These are phyloP conservation scores for Dioscorea alata DNA, from an alignment of 106 monocot genomes.

Conservation along the genomic window DNA sequence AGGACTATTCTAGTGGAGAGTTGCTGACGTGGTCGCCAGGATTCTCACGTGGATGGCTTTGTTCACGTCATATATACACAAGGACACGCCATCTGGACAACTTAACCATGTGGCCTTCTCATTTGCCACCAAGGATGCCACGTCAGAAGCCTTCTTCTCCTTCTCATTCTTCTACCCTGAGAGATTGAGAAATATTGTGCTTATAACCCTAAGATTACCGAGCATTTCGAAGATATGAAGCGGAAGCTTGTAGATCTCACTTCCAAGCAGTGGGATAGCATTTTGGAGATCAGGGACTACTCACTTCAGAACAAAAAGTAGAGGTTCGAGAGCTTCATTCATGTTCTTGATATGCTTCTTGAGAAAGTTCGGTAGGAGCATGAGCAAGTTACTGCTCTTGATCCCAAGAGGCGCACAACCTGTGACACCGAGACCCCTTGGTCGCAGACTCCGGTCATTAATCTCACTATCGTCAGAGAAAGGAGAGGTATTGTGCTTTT, in stretches of 20 bases:
- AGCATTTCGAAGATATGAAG: constrained; percentile 96
- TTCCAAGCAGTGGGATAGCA: constrained; percentile 84
- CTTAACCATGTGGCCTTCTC: too few relatives aligned
- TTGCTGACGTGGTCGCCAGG: too few relatives aligned
- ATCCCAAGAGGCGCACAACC: constrained; percentile 80
- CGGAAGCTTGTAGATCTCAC: constrained; percentile 75
- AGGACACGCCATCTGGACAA: too few relatives aligned
- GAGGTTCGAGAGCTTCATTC: constrained; percentile 97
- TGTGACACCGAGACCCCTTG: constrained; percentile 92
- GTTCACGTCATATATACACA: too few relatives aligned
- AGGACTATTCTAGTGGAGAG: too few relatives aligned
- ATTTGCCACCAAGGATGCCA: too few relatives aligned
- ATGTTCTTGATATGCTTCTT: constrained; percentile 82
- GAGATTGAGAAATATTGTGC: constrained; percentile 99
- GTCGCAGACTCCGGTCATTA: constrained; percentile 88
- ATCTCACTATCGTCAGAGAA: constrained; percentile 91
- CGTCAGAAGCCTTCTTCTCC: too few relatives aligned
- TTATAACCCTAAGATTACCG: constrained; percentile 93
- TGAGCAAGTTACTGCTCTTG: constrained; percentile 86
- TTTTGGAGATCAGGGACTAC: constrained; percentile 94
- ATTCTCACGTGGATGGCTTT: too few relatives aligned
- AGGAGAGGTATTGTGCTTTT: constrained; percentile 91
- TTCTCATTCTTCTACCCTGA: too few relatives aligned
- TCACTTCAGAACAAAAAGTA: constrained; percentile 89
- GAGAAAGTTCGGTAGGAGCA: constrained; percentile 98